A percentile compares a stretch with the other conserved stretches of the same genome.
These are phyloP conservation scores for Vitis riparia DNA, from an alignment of 164 flowering plant species.

Conservation along the genomic window DNA sequence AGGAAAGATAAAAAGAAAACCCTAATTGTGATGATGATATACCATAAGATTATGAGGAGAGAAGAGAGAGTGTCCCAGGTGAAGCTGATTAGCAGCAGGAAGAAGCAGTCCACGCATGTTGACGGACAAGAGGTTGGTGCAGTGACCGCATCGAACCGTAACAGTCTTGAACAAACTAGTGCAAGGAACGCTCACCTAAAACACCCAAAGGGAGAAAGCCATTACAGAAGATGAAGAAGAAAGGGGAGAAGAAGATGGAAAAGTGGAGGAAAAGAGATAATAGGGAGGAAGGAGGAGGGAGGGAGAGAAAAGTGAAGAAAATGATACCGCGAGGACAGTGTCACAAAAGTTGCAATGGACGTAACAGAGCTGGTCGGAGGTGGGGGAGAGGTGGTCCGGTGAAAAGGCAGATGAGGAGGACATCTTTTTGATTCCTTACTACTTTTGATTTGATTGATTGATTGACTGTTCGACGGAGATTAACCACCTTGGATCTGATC, in stretches of 20 bases:
- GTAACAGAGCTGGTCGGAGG: conserved; percentile 89
- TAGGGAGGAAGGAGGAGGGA: conserved; percentile 3
- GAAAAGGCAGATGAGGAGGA: conserved; percentile 71
- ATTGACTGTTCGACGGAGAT: conserved; percentile 26
- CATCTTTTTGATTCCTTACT: conserved; percentile 27
- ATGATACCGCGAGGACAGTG: conserved; percentile 88
- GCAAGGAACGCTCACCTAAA: conserved; percentile 92
- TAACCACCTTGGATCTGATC: conserved; percentile 28
- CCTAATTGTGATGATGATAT: conserved; percentile 4
- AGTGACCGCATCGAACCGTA: conserved; percentile 97
- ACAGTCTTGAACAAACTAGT: conserved; percentile 87
- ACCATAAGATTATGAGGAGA: conserved; percentile 71
- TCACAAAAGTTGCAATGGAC: conserved; percentile 91
- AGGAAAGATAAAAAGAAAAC: not conserved
- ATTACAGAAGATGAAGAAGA: not conserved
- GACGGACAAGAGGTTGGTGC: conserved; percentile 85
- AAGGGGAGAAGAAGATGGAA: not conserved
- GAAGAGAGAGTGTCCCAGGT: conserved; percentile 60
- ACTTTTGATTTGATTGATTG: conserved; percentile 39
- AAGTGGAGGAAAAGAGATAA: not conserved
- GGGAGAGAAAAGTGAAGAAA: not conserved
- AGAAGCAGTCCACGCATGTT: conserved; percentile 84
- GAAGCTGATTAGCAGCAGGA: conserved; percentile 67
- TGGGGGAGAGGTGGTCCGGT: conserved; percentile 73
- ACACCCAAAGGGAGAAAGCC: conserved; percentile 3